Base-by-base conservation (phyloP, 768 basidiomycete genomes). In the Udeniomyces megalosporus region DNA sequence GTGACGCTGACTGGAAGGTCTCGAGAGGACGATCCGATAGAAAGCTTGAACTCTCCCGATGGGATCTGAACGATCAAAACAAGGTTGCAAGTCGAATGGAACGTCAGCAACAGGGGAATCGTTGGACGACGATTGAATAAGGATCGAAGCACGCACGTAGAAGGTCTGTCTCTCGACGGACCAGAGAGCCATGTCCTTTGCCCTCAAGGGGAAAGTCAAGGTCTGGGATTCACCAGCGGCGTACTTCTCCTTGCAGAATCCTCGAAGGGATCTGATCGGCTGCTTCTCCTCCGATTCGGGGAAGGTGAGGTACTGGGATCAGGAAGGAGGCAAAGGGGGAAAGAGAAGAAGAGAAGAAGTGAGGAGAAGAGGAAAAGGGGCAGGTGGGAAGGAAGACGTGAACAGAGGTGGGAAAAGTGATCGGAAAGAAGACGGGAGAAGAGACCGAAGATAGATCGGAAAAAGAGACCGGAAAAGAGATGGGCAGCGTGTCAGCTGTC, bases 111-210 rank as follows among this genome's bases (percentile, higher is more conserved):
- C n/a, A n/a, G n/a, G n/a, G n/a, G n/a, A n/a, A n/a, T n/a, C n/a
- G n/a, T n/a, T n/a, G n/a, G n/a, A 52, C 4, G 14, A 5, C 11
- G 51, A 31, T 52, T n/a, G n/a, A 2, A 31, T 52, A 14, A 32
- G n/a, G 38, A 52, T 4, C 17, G 29, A n/a, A 31, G 20, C 29
- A 52, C 51, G 29, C 44, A 58, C 56, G 38, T 58, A 58, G 26
- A 24, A 61, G 29, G 52, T 45, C 28, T 57, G 54, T 26, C 55
- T 32, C 28, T 48, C 31, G 44, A 50, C 55, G 32, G 28, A 29
- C 54, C 55, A 62, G 29, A 62, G 46, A 8, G 61, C 54, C 46
- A 62, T 34, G 55, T 62, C 61, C 54, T 57, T 57, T 7, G 46
- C 34, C 35, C 61, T 54, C 17, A 62, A 5, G 28, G 54, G 46